phyloP scores from a whole-genome alignment of 2,329 filamentous ascomycete genomes.

The Calonectria fujianensis region DNA sequence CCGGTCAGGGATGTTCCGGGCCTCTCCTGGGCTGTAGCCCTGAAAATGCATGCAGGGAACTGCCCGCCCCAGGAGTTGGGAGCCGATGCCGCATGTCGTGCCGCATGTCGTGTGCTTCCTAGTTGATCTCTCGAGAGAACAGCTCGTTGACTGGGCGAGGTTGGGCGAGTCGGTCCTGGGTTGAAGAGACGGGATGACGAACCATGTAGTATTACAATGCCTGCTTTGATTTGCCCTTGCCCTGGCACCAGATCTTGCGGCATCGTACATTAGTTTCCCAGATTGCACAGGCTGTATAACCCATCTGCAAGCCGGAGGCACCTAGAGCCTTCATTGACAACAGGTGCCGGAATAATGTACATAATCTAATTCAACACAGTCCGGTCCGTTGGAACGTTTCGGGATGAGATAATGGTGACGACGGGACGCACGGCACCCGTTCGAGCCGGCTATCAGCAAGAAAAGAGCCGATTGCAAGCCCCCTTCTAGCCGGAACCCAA shows the following conservation, averaged over 20 bases:
- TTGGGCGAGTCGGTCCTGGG: slow-evolving; percentile 35
- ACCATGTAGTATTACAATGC: slow-evolving; percentile 43
- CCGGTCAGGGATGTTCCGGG: slow-evolving; percentile 40
- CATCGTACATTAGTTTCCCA: slow-evolving; percentile 52
- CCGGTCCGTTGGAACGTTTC: not conserved
- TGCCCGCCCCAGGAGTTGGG: slow-evolving; percentile 45
- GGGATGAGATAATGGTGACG: slow-evolving; percentile 28
- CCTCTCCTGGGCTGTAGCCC: slow-evolving; percentile 36
- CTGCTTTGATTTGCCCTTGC: slow-evolving; percentile 45
- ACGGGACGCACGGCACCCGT: slow-evolving; percentile 27
- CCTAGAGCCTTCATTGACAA: slow-evolving; percentile 13
- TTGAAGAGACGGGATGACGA: slow-evolving; percentile 32
- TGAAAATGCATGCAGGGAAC: slow-evolving; percentile 37
- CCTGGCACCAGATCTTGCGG: slow-evolving; percentile 55
- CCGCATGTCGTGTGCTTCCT: slow-evolving; percentile 42
- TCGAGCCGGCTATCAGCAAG: slow-evolving; percentile 8
- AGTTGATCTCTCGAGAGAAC: slow-evolving; percentile 34
- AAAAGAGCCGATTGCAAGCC: slow-evolving; percentile 17
- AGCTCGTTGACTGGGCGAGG: slow-evolving; percentile 37
- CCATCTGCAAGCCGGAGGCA: slow-evolving; percentile 39
- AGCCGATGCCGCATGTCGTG: slow-evolving; percentile 53
- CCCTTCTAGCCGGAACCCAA: slow-evolving; percentile 8
- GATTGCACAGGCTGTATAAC: slow-evolving; percentile 47
- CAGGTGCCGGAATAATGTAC: not conserved
- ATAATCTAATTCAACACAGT: not conserved